phyloP scores from a whole-genome alignment of 148 eudicot genomes.

The Rhododendron molle region DNA sequence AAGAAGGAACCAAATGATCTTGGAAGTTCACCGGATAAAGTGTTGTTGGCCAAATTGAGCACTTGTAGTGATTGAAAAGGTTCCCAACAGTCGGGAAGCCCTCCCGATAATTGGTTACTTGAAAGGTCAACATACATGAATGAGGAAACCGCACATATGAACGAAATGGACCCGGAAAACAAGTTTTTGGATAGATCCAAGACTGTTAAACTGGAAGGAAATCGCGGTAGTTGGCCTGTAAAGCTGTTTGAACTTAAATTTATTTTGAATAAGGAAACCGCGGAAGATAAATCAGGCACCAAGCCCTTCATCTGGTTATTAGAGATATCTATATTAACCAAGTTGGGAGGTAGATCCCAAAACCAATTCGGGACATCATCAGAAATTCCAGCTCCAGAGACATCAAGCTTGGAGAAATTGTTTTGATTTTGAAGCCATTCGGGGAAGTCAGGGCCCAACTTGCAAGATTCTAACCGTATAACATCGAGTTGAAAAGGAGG shows the following conservation, averaged over 20 bases:
- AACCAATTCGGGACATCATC: conserved; percentile 7
- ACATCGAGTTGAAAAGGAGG: conserved; percentile 12
- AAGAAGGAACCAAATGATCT: not conserved
- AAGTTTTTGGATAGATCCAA: conserved; percentile 9
- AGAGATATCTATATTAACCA: conserved; percentile 18
- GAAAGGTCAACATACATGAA: not conserved
- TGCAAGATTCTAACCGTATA: not conserved
- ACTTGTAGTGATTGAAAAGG: not conserved
- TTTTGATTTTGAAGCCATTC: conserved; percentile 14
- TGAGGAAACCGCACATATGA: not conserved
- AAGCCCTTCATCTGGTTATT: conserved; percentile 8
- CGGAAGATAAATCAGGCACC: conserved; percentile 4
- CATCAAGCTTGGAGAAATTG: not conserved
- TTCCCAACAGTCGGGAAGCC: conserved; percentile 7
- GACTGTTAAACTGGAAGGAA: not conserved
- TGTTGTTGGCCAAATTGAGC: conserved; percentile 3
- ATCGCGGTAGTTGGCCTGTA: conserved; percentile 7
- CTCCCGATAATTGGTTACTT: conserved; percentile 7
- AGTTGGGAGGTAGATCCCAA: not conserved
- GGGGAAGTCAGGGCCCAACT: conserved; percentile 17
- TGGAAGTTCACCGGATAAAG: conserved; percentile 9
- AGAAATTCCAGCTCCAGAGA: not conserved
- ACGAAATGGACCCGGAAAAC: not conserved
- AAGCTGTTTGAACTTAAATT: conserved; percentile 15
- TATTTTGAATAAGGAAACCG: fast-evolving